Base-by-base conservation (phyloP, 345 rosid species). In the Linum lewisii region DNA sequence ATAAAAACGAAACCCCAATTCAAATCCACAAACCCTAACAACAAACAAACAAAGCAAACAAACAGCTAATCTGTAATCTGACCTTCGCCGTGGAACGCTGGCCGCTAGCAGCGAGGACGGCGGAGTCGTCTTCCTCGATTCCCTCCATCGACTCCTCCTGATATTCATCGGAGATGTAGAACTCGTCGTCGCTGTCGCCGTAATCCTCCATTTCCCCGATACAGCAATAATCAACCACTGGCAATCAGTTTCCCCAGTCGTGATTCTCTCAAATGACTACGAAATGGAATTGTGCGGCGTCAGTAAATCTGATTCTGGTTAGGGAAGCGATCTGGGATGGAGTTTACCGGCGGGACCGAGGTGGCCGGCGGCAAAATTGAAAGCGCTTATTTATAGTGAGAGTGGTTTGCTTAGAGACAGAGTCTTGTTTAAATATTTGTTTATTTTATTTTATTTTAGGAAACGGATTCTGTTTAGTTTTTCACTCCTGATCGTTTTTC, bases 111-210 rank as follows among this genome's bases (percentile, higher is more conserved):
- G 24, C 32, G 13, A 16, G 24, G 24, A 20, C 23, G 15, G 8
- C 23, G 25, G 56, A 24, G 15, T 52, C 56, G 5, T 52, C 56
- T 2, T 52, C 21, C 22, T 52, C 56, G 24, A 4, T 6, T 4
- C 1, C 56, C 5, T 3, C 56, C 24, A 52, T 6, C 8, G 56
- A 21, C 14, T 52, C 56, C 2, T 52, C 56, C 24, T 4, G 24
- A 24, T 52, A 24, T 1, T 19, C 56, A 13, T 24, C 56, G 24
- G 5, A 52, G 24, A 3, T 15, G 24, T 21, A 52, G 22, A 7
- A 21, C 56, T 52, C 56, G 24, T 52, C 56, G 56, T 52, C 25
- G 24, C 56, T 52, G 8, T 7, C 54, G 6, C 54, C 54, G 24
- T 51, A 51, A 51, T 51, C 54, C 54, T 51, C 54, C 54, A 52